phyloP scores from a whole-genome alignment of 176 grass and related monocot species.

The Musa acuminata region DNA sequence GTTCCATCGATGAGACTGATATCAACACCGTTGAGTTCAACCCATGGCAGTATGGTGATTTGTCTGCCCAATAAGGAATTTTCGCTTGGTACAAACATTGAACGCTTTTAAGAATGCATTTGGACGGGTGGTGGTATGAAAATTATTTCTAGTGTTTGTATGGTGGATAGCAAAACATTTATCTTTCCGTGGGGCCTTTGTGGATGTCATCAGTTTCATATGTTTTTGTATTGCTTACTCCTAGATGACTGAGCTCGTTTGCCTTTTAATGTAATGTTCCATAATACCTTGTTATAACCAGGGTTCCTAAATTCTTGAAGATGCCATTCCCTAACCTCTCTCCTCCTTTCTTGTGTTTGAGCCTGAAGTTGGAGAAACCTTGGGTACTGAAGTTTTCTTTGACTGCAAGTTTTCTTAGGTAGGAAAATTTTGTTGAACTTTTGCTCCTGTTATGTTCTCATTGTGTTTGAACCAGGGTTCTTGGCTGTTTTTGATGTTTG shows the following conservation, averaged over 20 bases:
- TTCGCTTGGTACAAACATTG: conserved; percentile 16
- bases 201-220: neutral
- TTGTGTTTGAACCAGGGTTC: no score
- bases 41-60: conserved; percentile 72
- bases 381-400: no score
- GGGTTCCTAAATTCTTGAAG: no score
- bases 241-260: neutral
- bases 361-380: no score
- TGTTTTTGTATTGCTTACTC: neutral
- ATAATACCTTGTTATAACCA: no score
- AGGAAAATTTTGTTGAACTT: no score
- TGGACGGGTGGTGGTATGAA: neutral
- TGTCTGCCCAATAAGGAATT: conserved; percentile 30
- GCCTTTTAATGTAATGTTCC: no score
- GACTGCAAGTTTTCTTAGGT: no score
- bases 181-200: neutral
- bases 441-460: no score
- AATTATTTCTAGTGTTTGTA: neutral
- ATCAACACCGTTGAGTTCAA: conserved; percentile 53
- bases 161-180: neutral
- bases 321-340: no score
- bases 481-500: no score
- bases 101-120: neutral
- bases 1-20: conserved; percentile 20
- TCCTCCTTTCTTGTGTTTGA: no score